Percentiles rank a stretch among this genome's conserved stretches.
Conservation (phyloP, 1,284 basidiomycete species). For the Apiotrichum brassicae region DNA sequence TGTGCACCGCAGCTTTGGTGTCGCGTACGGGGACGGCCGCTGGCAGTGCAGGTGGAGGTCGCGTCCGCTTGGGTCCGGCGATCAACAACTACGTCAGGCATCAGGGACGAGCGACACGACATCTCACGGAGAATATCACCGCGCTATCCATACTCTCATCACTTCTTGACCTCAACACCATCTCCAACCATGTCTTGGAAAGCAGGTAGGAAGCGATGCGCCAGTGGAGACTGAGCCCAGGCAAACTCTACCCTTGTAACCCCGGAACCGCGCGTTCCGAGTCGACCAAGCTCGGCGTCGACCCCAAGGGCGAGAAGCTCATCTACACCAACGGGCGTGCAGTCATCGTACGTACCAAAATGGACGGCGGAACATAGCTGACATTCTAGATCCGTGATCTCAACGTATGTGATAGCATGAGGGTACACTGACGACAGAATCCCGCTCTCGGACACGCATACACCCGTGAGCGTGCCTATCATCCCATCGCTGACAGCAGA, state of each 20-base stretch:
- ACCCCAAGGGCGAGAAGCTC: constrained; percentile 72
- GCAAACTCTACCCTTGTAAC: constrained; percentile 61
- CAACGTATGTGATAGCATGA: constrained; percentile 46
- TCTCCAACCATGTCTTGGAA: constrained; percentile 29
- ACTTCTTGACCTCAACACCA: not conserved
- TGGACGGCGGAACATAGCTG: constrained; percentile 3
- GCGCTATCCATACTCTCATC: not conserved
- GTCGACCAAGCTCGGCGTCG: constrained; percentile 67
- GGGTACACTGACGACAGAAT: constrained; percentile 16
- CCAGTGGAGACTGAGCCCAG: constrained; percentile 15
- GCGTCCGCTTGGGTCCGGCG: too few relatives aligned
- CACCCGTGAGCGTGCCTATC: constrained; percentile 28
- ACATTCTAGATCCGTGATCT: constrained; percentile 58
- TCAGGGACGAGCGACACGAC: not conserved
- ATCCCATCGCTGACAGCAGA: constrained; percentile 46
- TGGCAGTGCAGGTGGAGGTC: too few relatives aligned
- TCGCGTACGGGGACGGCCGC: too few relatives aligned
- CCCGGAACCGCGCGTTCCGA: constrained; percentile 57
- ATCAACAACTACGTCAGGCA: not conserved
- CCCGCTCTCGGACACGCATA: constrained; percentile 39
- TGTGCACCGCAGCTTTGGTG: not conserved
- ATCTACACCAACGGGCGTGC: constrained; percentile 80
- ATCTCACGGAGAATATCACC: not conserved
- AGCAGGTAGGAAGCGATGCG: constrained; percentile 22
- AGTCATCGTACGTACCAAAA: constrained; percentile 63